Evolutionary conservation across 2,329 filamentous ascomycete genomes (phyloP).

Genomic region (Dothideomycetes sp.): DNA sequence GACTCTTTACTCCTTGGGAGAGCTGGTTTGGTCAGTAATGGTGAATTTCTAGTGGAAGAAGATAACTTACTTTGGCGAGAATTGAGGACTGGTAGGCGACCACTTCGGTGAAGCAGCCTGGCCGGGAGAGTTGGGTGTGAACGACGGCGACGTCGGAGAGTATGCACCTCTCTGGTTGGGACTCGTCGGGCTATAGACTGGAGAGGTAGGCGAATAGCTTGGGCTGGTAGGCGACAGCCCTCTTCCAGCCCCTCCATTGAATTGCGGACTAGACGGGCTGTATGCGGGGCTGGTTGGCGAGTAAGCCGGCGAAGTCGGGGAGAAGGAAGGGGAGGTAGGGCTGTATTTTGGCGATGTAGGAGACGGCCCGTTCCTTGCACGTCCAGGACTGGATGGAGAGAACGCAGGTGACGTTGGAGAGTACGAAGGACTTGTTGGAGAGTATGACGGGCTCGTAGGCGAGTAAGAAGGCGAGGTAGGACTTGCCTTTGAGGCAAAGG

Average conservation of each 20-base stretch:
- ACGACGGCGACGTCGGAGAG: slow-evolving; percentile 20
- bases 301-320: slow-evolving; percentile 38
- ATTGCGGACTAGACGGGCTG: slow-evolving; percentile 7
- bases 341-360: slow-evolving; percentile 51
- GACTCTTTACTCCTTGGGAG: slow-evolving; percentile 13
- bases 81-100: slow-evolving; percentile 43
- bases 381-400: slow-evolving; percentile 32
- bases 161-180: slow-evolving; percentile 22
- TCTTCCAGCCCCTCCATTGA: slow-evolving; percentile 25
- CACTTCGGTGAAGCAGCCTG: slow-evolving; percentile 31
- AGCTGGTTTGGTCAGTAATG: slow-evolving; percentile 13
- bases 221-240: slow-evolving; percentile 31
- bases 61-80: slow-evolving; percentile 35
- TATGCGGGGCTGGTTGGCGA: slow-evolving; percentile 23
- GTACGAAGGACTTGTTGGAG: slow-evolving; percentile 53
- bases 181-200: slow-evolving; percentile 46
- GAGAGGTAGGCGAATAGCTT: slow-evolving; percentile 44
- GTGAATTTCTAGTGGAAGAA: neutral
- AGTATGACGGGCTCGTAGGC: slow-evolving; percentile 61
- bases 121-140: slow-evolving; percentile 15
- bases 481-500: slow-evolving; percentile 16
- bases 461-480: slow-evolving; percentile 57
- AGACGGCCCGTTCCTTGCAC: slow-evolving; percentile 32
- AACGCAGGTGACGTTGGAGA: slow-evolving; percentile 50
- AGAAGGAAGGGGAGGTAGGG: slow-evolving; percentile 47